Conservation (phyloP, 208 protist genomes). For the Crithidia brevicula region DNA sequence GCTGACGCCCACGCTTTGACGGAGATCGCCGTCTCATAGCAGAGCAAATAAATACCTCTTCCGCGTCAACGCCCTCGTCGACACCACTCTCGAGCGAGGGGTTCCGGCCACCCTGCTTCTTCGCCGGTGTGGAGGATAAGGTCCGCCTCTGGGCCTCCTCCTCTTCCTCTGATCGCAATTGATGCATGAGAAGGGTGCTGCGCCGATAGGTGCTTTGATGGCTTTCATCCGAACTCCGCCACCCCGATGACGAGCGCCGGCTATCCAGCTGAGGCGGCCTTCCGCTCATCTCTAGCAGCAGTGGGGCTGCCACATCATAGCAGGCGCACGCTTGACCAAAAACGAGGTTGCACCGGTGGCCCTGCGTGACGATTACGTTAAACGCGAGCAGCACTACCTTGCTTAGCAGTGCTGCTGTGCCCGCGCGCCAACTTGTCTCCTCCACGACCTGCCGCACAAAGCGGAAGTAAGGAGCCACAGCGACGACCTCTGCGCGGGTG, state of each 20-base stretch:
- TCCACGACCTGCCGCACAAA: slow-evolving; percentile 71
- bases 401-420: slow-evolving; percentile 60
- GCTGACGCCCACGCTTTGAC: neutral
- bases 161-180: slow-evolving; percentile 19
- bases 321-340: slow-evolving; percentile 84
- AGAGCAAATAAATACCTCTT: slow-evolving; percentile 31
- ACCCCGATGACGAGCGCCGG: slow-evolving; percentile 2
- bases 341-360: slow-evolving; percentile 63
- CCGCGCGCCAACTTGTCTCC: slow-evolving; percentile 70
- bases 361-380: slow-evolving; percentile 62
- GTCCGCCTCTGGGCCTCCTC: neutral
- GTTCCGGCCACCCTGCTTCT: neutral
- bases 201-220: slow-evolving; percentile 24
- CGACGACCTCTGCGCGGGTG: slow-evolving; percentile 59
- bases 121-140: neutral
- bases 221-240: neutral
- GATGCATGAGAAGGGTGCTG: slow-evolving; percentile 31
- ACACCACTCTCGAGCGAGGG: neutral
- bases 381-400: slow-evolving; percentile 67
- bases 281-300: slow-evolving; percentile 12
- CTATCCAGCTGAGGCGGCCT: slow-evolving; percentile 9
- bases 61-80: neutral
- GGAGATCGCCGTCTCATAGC: slow-evolving; percentile 8
- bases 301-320: slow-evolving; percentile 66
- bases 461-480: slow-evolving; percentile 76